A percentile compares a stretch with the other conserved stretches of the same genome.
Conservation (phyloP, 2,329 filamentous ascomycete species). For the Curvularia verruculosa region DNA sequence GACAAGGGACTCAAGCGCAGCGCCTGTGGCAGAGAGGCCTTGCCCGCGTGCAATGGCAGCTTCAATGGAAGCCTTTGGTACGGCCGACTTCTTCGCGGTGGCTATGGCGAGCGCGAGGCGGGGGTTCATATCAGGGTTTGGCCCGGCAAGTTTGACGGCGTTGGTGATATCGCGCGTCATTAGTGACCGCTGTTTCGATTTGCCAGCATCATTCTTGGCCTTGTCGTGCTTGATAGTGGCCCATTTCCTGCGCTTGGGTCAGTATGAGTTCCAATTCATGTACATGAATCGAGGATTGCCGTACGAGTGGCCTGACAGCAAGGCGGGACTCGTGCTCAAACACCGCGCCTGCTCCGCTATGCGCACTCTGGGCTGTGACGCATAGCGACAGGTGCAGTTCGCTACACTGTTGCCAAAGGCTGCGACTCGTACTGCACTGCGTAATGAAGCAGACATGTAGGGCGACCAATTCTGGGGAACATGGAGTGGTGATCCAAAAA, state of each 20-base stretch:
- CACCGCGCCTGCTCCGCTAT: conserved; percentile 31
- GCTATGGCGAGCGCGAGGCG: conserved; percentile 74
- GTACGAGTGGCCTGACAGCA: conserved; percentile 46
- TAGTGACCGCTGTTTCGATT: conserved; percentile 70
- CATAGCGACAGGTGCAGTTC: conserved; percentile 30
- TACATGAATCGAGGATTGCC: conserved; percentile 1
- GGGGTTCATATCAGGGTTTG: conserved; percentile 75
- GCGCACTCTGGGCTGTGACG: conserved; percentile 15
- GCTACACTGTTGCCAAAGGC: conserved; percentile 13
- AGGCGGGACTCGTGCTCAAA: conserved; percentile 35
- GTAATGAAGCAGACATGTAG: conserved; percentile 35
- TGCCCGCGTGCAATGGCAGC: conserved; percentile 86
- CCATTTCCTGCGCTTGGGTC: conserved; percentile 71
- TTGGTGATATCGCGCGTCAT: conserved; percentile 76
- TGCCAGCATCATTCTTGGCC: conserved; percentile 80
- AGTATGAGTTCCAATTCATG: background rate
- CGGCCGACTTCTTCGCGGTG: conserved; percentile 81
- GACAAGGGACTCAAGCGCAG: conserved; percentile 75
- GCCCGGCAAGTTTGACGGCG: conserved; percentile 77
- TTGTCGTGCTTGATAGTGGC: conserved; percentile 97
- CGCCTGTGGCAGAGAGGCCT: conserved; percentile 76
- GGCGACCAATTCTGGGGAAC: background rate
- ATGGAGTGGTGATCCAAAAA: conserved; percentile 16
- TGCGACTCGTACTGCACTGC: conserved; percentile 23
- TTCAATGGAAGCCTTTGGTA: conserved; percentile 86